Percentiles rank a stretch among this genome's conserved stretches.
Conservation (phyloP, 2,329 filamentous ascomycete genomes). For the Pseudogymnoascus sp. region DNA sequence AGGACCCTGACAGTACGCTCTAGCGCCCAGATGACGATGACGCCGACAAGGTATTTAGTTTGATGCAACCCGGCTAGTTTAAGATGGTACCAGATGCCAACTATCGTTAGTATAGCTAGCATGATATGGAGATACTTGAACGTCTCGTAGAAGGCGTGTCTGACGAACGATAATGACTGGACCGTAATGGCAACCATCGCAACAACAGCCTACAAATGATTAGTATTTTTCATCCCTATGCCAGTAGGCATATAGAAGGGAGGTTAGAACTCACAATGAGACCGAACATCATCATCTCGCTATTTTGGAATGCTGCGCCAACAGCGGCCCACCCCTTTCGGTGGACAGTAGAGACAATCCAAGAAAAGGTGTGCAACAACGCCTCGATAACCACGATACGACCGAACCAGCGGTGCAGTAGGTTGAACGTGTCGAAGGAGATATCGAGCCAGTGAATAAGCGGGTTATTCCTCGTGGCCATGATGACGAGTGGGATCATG, state of each 20-base stretch:
- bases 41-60: slow-evolving; percentile 50
- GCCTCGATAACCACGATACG: slow-evolving; percentile 66
- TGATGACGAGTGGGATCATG: slow-evolving; percentile 68
- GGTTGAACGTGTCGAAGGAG: slow-evolving; percentile 76
- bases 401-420: slow-evolving; percentile 74
- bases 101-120: slow-evolving; percentile 50
- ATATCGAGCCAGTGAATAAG: slow-evolving; percentile 64
- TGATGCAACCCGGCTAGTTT: slow-evolving; percentile 46
- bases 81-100: slow-evolving; percentile 61
- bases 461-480: slow-evolving; percentile 71
- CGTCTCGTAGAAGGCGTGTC: slow-evolving; percentile 72
- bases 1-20: slow-evolving; percentile 55
- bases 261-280: slow-evolving; percentile 48
- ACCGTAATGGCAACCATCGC: slow-evolving; percentile 56
- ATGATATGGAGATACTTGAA: slow-evolving; percentile 68
- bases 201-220: slow-evolving; percentile 39
- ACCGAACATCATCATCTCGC: slow-evolving; percentile 45
- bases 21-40: slow-evolving; percentile 57
- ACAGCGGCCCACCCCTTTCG: slow-evolving; percentile 42
- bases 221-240: background rate
- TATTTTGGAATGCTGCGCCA: slow-evolving; percentile 28
- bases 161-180: slow-evolving; percentile 61
- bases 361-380: slow-evolving; percentile 57
- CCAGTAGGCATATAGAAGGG: slow-evolving; percentile 11
- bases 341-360: slow-evolving; percentile 37